A percentile compares a stretch with the other conserved stretches of the same genome.
Evolutionary conservation across 2,329 filamentous ascomycete species (phyloP).

Genomic region (Hypoxylon sp.): DNA sequence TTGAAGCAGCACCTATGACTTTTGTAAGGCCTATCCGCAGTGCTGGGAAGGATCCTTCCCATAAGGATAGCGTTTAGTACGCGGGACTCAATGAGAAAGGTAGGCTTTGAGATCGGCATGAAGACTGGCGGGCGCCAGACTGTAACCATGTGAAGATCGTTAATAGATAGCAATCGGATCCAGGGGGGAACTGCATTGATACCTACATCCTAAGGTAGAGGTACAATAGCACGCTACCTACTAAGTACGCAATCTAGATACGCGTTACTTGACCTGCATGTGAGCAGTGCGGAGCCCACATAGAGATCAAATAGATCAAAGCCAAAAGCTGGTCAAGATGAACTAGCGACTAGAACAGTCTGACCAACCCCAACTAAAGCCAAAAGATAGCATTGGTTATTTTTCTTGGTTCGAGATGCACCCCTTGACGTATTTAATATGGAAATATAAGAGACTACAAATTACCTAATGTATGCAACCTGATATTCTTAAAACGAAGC

Average conservation of each 20-base stretch:
- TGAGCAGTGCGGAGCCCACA: not conserved
- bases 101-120: conserved; percentile 15
- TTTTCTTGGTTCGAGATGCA: not conserved
- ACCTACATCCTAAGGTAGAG: no score
- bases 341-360: not conserved
- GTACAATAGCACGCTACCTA: not conserved
- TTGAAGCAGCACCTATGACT: conserved; percentile 11
- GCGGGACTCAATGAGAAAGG: conserved; percentile 21
- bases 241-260: no score
- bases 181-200: not conserved
- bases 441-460: not conserved
- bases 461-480: not conserved
- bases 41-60: conserved; percentile 23
- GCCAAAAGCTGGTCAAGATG: not conserved
- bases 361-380: no score
- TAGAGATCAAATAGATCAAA: not conserved
- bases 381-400: not conserved
- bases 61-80: conserved; percentile 6
- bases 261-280: not conserved
- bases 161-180: not conserved
- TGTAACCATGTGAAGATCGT: conserved; percentile 13
- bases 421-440: not conserved
- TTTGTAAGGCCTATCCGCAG: conserved; percentile 15
- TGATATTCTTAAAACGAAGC: not conserved
- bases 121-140: not conserved